Conservation (phyloP, 2,329 filamentous ascomycete genomes). For the Cordyceps militaris region DNA sequence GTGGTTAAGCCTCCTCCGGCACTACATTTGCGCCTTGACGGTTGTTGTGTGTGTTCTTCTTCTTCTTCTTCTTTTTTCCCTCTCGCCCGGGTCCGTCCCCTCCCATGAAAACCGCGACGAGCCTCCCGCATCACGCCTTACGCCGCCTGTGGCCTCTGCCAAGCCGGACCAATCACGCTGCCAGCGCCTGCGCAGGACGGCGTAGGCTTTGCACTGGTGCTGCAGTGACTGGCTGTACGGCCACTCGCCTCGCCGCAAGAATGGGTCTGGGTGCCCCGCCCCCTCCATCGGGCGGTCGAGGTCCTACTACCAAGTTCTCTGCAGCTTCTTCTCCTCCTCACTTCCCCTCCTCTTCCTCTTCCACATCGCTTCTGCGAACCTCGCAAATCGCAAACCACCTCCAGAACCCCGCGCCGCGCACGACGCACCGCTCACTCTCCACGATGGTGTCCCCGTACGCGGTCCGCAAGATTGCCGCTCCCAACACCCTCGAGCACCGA, state of each 20-base stretch:
- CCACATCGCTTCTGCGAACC: constrained; percentile 43
- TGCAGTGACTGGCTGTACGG: constrained; percentile 6
- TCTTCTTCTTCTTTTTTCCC: neutral
- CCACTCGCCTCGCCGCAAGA: neutral
- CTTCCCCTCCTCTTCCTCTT: constrained; percentile 17
- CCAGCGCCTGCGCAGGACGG: neutral
- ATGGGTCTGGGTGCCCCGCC: constrained; percentile 30
- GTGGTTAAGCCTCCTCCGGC: neutral
- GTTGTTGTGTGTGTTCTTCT: neutral
- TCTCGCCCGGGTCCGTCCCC: neutral
- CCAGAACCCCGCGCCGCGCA: constrained; percentile 29
- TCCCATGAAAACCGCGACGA: neutral
- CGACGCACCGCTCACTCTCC: constrained; percentile 18
- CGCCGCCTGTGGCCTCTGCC: neutral
- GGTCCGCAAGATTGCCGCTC: constrained; percentile 78
- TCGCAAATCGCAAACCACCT: constrained; percentile 50
- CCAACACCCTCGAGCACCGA: constrained; percentile 94
- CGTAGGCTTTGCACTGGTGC: neutral
- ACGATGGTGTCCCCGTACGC: constrained; percentile 60
- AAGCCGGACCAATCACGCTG: constrained; percentile 5
- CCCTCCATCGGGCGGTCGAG: constrained; percentile 25
- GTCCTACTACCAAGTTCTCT: constrained; percentile 11
- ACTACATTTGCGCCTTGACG: neutral
- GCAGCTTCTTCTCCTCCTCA: constrained; percentile 17
- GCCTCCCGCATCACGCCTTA: constrained; percentile 7